These are phyloP conservation scores for Diplodia sapinea DNA, from an alignment of 2,329 filamentous ascomycete species.

Conservation along the genomic window DNA sequence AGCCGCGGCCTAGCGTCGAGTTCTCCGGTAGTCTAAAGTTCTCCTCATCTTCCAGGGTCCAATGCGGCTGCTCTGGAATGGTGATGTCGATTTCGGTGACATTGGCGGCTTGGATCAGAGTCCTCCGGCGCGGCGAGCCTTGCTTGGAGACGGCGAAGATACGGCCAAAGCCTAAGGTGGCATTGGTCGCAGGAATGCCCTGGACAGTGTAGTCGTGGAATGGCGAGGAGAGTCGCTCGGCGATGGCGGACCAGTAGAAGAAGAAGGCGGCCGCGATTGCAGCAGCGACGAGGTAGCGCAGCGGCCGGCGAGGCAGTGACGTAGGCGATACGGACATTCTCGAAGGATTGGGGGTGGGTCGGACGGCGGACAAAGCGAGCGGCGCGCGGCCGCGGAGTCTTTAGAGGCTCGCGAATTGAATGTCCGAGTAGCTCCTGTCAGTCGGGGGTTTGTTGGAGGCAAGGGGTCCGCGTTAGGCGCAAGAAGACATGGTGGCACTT, in stretches of 20 bases:
- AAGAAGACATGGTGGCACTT: constrained; percentile 29
- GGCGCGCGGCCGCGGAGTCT: constrained; percentile 30
- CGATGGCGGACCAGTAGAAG: constrained; percentile 27
- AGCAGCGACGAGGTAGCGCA: constrained; percentile 31
- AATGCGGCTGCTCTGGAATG: constrained; percentile 50
- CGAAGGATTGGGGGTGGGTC: constrained; percentile 2
- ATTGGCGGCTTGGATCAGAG: constrained; percentile 50
- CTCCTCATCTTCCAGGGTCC: constrained; percentile 51
- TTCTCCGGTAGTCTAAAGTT: constrained; percentile 45
- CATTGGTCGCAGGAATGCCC: constrained; percentile 40
- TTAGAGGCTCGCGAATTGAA: constrained; percentile 16
- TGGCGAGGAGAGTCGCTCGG: constrained; percentile 17
- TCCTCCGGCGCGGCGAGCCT: constrained; percentile 47
- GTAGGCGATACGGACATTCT: constrained; percentile 31
- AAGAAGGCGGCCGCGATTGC: constrained; percentile 21
- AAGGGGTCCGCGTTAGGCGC: constrained; percentile 28
- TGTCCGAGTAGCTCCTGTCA: not conserved
- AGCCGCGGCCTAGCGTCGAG: constrained; percentile 44
- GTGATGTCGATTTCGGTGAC: constrained; percentile 51
- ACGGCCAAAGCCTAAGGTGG: constrained; percentile 50
- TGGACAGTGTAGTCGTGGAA: constrained; percentile 1
- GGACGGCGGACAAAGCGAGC: constrained; percentile 11
- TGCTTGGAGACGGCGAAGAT: constrained; percentile 51
- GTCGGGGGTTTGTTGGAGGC: constrained; percentile 15
- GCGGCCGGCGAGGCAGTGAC: constrained; percentile 31